Percentiles rank a stretch among this genome's conserved stretches.
Evolutionary conservation across 2,329 filamentous ascomycete genomes (phyloP).

Genomic region (Hypoxylon sp.): DNA sequence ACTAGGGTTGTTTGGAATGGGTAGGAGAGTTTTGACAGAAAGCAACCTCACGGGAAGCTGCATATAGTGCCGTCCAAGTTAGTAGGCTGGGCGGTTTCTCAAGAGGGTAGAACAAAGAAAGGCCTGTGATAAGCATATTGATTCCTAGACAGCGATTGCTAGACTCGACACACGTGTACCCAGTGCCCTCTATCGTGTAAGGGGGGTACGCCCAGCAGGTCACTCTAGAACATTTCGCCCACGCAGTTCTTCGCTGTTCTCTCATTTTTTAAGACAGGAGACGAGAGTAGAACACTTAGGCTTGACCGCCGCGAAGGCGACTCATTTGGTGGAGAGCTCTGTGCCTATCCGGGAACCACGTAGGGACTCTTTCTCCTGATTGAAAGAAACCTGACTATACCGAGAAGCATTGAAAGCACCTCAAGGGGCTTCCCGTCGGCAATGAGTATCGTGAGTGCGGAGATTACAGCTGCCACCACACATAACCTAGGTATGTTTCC

Average conservation of each 20-base stretch:
- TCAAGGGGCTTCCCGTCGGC: slow-evolving; percentile 46
- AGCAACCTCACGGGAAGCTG: slow-evolving; percentile 61
- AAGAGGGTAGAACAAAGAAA: slow-evolving; percentile 64
- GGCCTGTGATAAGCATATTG: slow-evolving; percentile 54
- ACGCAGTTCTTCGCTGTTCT: slow-evolving; percentile 46
- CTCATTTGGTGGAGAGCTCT: slow-evolving; percentile 54
- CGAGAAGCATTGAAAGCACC: slow-evolving; percentile 56
- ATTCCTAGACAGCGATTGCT: slow-evolving; percentile 58
- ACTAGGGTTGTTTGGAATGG: slow-evolving; percentile 58
- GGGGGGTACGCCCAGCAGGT: slow-evolving; percentile 40
- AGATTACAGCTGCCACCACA: slow-evolving; percentile 60
- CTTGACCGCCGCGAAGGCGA: slow-evolving; percentile 54
- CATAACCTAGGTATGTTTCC: slow-evolving; percentile 56
- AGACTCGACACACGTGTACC: slow-evolving; percentile 71
- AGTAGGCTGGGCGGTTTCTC: slow-evolving; percentile 56
- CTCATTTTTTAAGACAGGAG: slow-evolving; percentile 45
- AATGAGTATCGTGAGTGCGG: slow-evolving; percentile 54
- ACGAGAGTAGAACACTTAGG: slow-evolving; percentile 48
- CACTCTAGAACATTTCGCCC: slow-evolving; percentile 35
- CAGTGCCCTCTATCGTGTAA: slow-evolving; percentile 50
- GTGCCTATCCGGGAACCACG: slow-evolving; percentile 56
- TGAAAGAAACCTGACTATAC: slow-evolving; percentile 56
- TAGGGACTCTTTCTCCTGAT: slow-evolving; percentile 46
- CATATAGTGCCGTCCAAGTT: slow-evolving; percentile 62
- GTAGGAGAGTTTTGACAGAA: slow-evolving; percentile 59